phyloP scores from a whole-genome alignment of 805 yeast species.

The Ogataea allantospora region DNA sequence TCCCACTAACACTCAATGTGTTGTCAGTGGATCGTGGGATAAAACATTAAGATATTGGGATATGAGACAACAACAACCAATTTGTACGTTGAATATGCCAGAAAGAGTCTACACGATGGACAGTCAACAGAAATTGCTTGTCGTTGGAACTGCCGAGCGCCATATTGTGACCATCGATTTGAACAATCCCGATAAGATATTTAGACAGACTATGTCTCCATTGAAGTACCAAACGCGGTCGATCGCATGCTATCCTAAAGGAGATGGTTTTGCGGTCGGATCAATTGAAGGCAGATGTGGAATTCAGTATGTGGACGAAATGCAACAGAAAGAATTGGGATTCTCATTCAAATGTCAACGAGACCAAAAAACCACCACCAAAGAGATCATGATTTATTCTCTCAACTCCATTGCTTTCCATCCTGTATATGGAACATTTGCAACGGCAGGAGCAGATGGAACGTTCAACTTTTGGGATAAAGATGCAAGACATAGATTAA shows the following conservation, averaged over 20 bases:
- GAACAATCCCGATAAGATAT: constrained; percentile 78
- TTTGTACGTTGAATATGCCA: constrained; percentile 78
- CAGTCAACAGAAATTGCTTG: constrained; percentile 72
- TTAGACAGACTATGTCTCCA: constrained; percentile 71
- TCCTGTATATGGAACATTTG: constrained; percentile 86
- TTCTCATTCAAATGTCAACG: constrained; percentile 96
- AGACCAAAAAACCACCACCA: constrained; percentile 51
- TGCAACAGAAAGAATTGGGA: constrained; percentile 66
- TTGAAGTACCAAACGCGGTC: constrained; percentile 87
- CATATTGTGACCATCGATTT: constrained; percentile 76
- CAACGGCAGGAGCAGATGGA: constrained; percentile 95
- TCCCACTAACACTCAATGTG: constrained; percentile 74
- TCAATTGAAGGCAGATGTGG: constrained; percentile 96
- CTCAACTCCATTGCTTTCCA: constrained; percentile 83
- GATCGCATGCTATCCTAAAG: constrained; percentile 83
- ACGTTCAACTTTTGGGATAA: constrained; percentile 94
- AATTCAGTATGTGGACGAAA: constrained; percentile 84
- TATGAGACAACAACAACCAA: constrained; percentile 77
- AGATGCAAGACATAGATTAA: constrained; percentile 83
- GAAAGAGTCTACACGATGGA: constrained; percentile 93
- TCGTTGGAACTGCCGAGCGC: constrained; percentile 92
- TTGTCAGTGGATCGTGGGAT: constrained; percentile 96
- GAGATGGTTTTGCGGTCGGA: constrained; percentile 90
- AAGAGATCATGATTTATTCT: constrained; percentile 70
- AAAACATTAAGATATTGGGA: constrained; percentile 95